phyloP scores from a whole-genome alignment of 2,329 filamentous ascomycete species.

The Arthrobotrys megalospora region DNA sequence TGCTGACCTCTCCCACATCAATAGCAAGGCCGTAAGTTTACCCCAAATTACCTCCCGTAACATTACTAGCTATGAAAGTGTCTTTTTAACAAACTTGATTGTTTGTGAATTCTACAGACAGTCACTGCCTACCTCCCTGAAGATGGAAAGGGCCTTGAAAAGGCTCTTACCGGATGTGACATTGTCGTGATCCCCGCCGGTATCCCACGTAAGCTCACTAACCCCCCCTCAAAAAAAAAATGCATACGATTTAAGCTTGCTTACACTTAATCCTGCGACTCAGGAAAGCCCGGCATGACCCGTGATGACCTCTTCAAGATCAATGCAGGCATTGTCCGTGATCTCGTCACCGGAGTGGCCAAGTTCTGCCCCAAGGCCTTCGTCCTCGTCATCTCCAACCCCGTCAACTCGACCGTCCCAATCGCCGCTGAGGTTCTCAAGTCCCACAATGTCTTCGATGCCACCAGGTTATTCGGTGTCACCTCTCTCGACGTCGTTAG shows the following conservation, averaged over 20 bases:
- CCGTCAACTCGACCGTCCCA: constrained; percentile 98
- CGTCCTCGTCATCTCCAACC: constrained; percentile 98
- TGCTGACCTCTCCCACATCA: constrained; percentile 97
- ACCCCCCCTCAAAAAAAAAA: neutral
- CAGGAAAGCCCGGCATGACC: constrained; percentile 99
- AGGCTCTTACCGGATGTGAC: constrained; percentile 91
- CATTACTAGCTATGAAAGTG: constrained; percentile 14
- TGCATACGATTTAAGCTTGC: neutral
- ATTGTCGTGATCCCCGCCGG: constrained; percentile 97
- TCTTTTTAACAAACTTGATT: constrained; percentile 20
- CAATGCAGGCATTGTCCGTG: constrained; percentile 98
- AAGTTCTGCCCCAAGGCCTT: constrained; percentile 92
- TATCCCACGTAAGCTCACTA: constrained; percentile 83
- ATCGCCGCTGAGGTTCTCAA: constrained; percentile 98
- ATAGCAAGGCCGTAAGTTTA: constrained; percentile 81
- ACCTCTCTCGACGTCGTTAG: constrained; percentile 98
- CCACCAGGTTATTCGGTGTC: constrained; percentile 96
- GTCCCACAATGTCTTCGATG: constrained; percentile 90
- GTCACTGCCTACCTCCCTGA: constrained; percentile 88
- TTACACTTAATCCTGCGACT: constrained; percentile 42
- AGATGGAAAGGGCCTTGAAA: constrained; percentile 85
- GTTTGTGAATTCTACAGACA: constrained; percentile 72
- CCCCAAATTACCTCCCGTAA: constrained; percentile 24
- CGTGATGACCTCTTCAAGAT: constrained; percentile 99
- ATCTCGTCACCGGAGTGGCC: constrained; percentile 88